These are phyloP conservation scores for Lavandula angustifolia DNA, from an alignment of 257 asterid species.

Conservation along the genomic window DNA sequence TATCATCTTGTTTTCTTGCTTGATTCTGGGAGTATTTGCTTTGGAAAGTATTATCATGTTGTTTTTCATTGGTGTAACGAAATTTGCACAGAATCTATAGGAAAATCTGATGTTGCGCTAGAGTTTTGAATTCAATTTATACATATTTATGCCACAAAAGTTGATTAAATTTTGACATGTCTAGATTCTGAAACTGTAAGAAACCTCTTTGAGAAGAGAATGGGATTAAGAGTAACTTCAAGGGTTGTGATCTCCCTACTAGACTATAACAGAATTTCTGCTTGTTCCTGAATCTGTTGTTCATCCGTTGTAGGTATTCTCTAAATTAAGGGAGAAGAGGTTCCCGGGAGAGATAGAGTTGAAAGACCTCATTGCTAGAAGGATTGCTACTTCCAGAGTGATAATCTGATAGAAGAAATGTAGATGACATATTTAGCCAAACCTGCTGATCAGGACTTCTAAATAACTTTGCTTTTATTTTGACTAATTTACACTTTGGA, in stretches of 20 bases:
- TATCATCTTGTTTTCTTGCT: neutral
- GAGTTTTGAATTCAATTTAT: neutral
- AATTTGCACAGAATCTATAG: neutral
- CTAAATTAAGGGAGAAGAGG: slow-evolving; percentile 72
- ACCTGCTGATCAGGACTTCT: neutral
- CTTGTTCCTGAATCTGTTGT: slow-evolving; percentile 17
- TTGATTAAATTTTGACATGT: neutral
- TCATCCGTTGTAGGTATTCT: slow-evolving; percentile 61
- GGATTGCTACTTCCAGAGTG: slow-evolving; percentile 62
- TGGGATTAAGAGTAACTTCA: neutral
- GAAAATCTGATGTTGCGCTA: slow-evolving; percentile 4
- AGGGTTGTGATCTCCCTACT: neutral
- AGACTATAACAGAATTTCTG: neutral
- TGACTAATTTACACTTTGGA: no score
- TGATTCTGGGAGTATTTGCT: slow-evolving; percentile 14
- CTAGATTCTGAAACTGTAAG: neutral
- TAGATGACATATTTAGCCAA: no score
- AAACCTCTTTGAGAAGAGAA: slow-evolving; percentile 2
- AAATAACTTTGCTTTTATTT: slow-evolving; percentile 8
- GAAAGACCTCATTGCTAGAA: slow-evolving; percentile 69
- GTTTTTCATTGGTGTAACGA: neutral
- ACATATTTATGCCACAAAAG: neutral
- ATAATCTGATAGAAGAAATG: slow-evolving; percentile 21
- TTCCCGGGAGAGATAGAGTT: slow-evolving; percentile 95
- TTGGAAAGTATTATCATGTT: neutral